Evolutionary conservation across 2,329 filamentous ascomycete species (phyloP), one percentile per base, ranked within the genome.

Genomic region (Penicillium occitanis): DNA sequence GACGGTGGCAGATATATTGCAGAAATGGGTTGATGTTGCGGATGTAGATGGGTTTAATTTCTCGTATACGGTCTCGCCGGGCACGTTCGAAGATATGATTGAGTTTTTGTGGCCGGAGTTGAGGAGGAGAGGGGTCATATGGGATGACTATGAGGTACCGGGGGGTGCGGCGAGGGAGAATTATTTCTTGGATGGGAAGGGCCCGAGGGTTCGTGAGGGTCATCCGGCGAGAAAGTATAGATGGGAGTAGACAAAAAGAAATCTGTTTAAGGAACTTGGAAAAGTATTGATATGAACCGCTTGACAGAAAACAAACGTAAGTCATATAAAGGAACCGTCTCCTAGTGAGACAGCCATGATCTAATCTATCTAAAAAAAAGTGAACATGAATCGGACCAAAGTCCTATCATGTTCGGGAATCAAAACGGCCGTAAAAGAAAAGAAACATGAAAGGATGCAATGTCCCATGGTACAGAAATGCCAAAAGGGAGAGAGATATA

Each of bases 31-130:
- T 8, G 70, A 73, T 2, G 81, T 75, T 59, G 79, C 77, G 1
- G 80, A 81, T 61, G 67, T 83, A 13, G 77, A 82, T 71, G 76
- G 78, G 7, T 79, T 81, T 71, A 78, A 78, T 70, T 68, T 85
- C 25, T 78, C 74, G 6, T 82, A 84, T 73, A 81, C 83, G 14
- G 82, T 81, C 1, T 84, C 80, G 5, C 83, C 83, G 1, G 83
- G 83, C 0, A 84, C 80, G 0, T 85, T 84, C 70, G 82, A 84
- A 71, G 83, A 85, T 62, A 77, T 85, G 10, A 80, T 85, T 30
- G 81, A 84, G 37, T 67, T 84, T 66, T 70, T 85, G 33, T 74
- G 84, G 42, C 83, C 82, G 0, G 83, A 85, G 70, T 69, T 79
- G 68, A 73, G 70, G 62, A 64, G 65, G 2, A 68, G 78, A 25